Base-by-base conservation (phyloP, 2,329 filamentous ascomycete genomes). In the Nigrospora osmanthi region DNA sequence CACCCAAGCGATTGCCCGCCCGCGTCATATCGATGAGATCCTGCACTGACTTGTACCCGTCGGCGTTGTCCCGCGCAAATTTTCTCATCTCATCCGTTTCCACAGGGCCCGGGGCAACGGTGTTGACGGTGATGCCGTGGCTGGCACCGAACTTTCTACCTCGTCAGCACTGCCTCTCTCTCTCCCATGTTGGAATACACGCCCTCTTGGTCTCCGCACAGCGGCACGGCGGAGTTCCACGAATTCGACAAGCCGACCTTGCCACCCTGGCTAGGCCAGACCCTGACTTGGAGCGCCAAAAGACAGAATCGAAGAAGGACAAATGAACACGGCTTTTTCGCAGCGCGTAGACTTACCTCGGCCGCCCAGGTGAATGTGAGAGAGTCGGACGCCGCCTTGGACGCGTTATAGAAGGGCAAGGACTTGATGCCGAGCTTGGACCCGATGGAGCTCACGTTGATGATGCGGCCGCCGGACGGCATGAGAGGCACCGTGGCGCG, bases 391-490 rank as follows among this genome's bases (percentile, higher is more conserved):
- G 51, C 52, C n/a, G 48, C 40, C 37, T 54, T 55, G 13, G 49
- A 35, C 9, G 53, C 49, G 7, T 35, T 45, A 35, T 55, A 55
- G 11, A 52, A 45, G 4, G 47, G 34, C 23, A 47, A 28, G n/a
- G 30, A 38, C 3, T 35, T 12, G 4, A 17, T 19, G 35, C 46
- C 33, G 13, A 39, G 28, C 38, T 60, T 63, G 11, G 61, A 59
- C 11, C 54, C 49, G 39, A 60, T 54, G 11, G 53, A 55, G 34
- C 59, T 56, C 23, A 63, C 53, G 45, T 65, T 66, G 48, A 65
- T 55, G 42, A 66, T 61, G 6, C 63, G 60, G 23, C 63, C 58
- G 15, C 62, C 62, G 11, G 42, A 48, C 3, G 61, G 59, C 59
- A 65, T 65, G 11, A 57, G 52, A 19, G 43, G 42, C 19, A 58